Percentiles rank a stretch among this genome's conserved stretches.
Evolutionary conservation across 1,139 yeast species (phyloP).

Genomic region (Kluyveromyces marxianus): DNA sequence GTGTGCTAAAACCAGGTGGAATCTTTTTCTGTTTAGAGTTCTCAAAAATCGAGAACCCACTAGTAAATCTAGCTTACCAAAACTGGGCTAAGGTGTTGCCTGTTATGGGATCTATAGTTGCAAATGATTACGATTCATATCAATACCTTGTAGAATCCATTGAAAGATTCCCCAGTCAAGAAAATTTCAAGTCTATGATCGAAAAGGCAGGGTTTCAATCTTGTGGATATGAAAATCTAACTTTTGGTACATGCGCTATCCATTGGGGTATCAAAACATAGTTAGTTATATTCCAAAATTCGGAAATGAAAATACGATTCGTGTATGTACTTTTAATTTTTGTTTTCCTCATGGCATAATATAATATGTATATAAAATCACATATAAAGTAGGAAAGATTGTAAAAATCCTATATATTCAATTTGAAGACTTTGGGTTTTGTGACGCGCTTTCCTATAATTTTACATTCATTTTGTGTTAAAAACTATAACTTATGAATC

Average conservation of each 20-base stretch:
- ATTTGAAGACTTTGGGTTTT: too few relatives aligned
- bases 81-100: conserved; percentile 87
- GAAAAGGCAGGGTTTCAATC: conserved; percentile 93
- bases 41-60: conserved; percentile 78
- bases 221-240: conserved; percentile 85
- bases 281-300: background rate
- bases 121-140: conserved; percentile 91
- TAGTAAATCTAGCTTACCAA: conserved; percentile 69
- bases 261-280: conserved; percentile 87
- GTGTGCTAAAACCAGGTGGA: conserved; percentile 97
- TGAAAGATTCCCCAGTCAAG: conserved; percentile 85
- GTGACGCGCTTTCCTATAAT: too few relatives aligned
- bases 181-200: conserved; percentile 84
- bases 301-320: background rate
- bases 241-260: conserved; percentile 95
- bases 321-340: background rate
- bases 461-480: too few relatives aligned
- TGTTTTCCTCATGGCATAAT: too few relatives aligned
- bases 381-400: too few relatives aligned
- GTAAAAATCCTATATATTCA: too few relatives aligned
- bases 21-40: conserved; percentile 95
- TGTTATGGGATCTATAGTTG: conserved; percentile 89
- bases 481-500: too few relatives aligned
- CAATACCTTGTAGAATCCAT: conserved; percentile 94
- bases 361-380: too few relatives aligned